Percentiles rank a stretch among this genome's conserved stretches.
phyloP scores from a whole-genome alignment of 257 asterid genomes.

The Paraleonurus japonicus region DNA sequence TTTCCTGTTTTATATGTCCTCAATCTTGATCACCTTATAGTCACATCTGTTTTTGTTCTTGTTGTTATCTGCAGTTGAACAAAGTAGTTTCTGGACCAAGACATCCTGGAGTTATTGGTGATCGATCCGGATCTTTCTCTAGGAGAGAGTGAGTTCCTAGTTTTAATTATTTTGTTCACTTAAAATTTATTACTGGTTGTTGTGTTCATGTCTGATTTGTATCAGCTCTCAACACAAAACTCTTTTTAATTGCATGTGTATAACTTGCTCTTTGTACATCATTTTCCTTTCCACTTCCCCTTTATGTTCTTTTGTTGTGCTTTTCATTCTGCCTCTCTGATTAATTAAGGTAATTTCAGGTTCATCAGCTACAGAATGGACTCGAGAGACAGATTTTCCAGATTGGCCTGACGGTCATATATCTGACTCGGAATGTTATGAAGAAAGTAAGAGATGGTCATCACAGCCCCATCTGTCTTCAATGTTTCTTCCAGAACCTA shows the following conservation, averaged over 20 bases:
- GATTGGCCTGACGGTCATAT: conserved; percentile 73
- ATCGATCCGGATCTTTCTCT: conserved; percentile 88
- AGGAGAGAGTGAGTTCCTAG: conserved; percentile 74
- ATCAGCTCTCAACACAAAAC: neutral
- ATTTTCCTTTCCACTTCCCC: neutral
- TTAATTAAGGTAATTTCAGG: conserved; percentile 51
- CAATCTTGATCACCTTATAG: neutral
- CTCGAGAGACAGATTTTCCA: conserved; percentile 68
- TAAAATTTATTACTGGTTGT: neutral
- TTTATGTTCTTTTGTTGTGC: neutral
- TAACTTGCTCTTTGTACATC: neutral
- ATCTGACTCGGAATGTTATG: conserved; percentile 68
- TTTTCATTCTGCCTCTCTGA: conserved; percentile 20
- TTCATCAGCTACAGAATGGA: conserved; percentile 91
- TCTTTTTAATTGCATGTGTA: neutral
- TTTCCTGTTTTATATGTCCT: neutral
- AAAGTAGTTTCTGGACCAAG: conserved; percentile 82
- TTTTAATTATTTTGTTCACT: neutral
- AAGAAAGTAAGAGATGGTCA: conserved; percentile 81
- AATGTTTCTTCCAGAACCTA: conserved; percentile 44
- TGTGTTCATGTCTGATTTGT: conserved; percentile 1
- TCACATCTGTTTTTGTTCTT: neutral
- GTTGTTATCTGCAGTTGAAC: conserved; percentile 60
- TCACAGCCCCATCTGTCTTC: conserved; percentile 70
- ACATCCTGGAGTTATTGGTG: conserved; percentile 91